phyloP scores from a whole-genome alignment of 2,329 filamentous ascomycete genomes.

The Penicillium digitatum region DNA sequence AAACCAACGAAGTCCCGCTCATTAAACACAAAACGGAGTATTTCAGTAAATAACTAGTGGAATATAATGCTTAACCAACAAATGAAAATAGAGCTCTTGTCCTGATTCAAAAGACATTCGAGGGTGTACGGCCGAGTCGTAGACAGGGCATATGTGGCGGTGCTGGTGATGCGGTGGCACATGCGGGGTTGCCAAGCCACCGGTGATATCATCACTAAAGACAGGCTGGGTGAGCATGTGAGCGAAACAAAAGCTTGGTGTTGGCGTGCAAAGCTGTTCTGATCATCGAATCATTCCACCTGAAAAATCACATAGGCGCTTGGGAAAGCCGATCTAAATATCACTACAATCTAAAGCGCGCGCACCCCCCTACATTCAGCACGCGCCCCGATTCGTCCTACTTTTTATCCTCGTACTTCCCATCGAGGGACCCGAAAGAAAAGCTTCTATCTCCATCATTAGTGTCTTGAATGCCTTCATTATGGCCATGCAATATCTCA shows the following conservation, averaged over 20 bases:
- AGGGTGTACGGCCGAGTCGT: not conserved
- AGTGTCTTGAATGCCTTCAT: not conserved
- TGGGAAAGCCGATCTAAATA: conserved; percentile 14
- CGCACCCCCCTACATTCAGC: conserved; percentile 13
- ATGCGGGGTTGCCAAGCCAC: conserved; percentile 17
- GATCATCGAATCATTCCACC: not conserved
- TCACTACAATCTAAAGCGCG: conserved; percentile 7
- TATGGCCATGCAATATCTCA: conserved; percentile 42
- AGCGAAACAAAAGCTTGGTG: conserved; percentile 1
- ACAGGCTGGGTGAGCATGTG: not conserved
- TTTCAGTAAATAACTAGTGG: rapidly evolving
- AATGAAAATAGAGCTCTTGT: not conserved
- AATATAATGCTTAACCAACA: not conserved
- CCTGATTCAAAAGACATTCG: not conserved
- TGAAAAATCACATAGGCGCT: not conserved
- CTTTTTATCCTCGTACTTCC: not conserved
- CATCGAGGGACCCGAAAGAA: not conserved
- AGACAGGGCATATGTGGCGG: not conserved
- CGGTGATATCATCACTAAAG: conserved; percentile 21
- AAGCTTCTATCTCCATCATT: not conserved
- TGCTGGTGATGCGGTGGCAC: conserved; percentile 1
- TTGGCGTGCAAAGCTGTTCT: not conserved
- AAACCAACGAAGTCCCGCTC: too few species aligned
- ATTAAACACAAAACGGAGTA: too few species aligned
- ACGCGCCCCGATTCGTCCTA: conserved; percentile 16